A percentile compares a stretch with the other conserved stretches of the same genome.
Evolutionary conservation across 1,284 basidiomycete genomes (phyloP).

Genomic region (Moesziomyces globuligerus): DNA sequence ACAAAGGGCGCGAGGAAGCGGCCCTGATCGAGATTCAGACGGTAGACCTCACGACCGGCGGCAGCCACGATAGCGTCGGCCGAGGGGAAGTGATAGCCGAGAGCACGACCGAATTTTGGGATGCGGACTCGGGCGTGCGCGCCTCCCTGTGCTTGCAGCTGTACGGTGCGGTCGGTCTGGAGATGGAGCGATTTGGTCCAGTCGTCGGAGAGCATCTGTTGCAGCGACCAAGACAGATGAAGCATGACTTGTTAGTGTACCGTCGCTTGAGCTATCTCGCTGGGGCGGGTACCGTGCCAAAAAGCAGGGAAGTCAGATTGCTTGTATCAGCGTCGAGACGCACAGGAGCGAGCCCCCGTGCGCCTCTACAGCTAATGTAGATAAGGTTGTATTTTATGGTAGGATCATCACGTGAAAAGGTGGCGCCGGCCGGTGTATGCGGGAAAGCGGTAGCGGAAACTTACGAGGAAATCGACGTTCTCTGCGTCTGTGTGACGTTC

Average conservation of each 20-base stretch:
- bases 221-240: neutral
- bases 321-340: constrained; percentile 44
- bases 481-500: constrained; percentile 95
- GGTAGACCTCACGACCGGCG: constrained; percentile 85
- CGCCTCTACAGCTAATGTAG: constrained; percentile 57
- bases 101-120: constrained; percentile 88
- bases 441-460: constrained; percentile 69
- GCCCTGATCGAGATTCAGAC: constrained; percentile 94
- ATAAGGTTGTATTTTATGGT: constrained; percentile 52
- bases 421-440: neutral
- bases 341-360: constrained; percentile 8
- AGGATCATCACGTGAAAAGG: constrained; percentile 25
- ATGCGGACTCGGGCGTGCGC: constrained; percentile 92
- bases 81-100: constrained; percentile 88
- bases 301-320: constrained; percentile 31
- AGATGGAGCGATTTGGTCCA: constrained; percentile 99
- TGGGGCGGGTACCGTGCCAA: neutral
- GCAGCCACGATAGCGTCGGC: constrained; percentile 82
- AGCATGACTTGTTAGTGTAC: neutral
- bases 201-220: constrained; percentile 91
- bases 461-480: constrained; percentile 96
- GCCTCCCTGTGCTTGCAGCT: constrained; percentile 92
- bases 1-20: constrained; percentile 74
- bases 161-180: constrained; percentile 92
- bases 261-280: neutral